These are phyloP conservation scores for Fusarium globosum DNA, from an alignment of 2,329 filamentous ascomycete genomes.

Conservation along the genomic window DNA sequence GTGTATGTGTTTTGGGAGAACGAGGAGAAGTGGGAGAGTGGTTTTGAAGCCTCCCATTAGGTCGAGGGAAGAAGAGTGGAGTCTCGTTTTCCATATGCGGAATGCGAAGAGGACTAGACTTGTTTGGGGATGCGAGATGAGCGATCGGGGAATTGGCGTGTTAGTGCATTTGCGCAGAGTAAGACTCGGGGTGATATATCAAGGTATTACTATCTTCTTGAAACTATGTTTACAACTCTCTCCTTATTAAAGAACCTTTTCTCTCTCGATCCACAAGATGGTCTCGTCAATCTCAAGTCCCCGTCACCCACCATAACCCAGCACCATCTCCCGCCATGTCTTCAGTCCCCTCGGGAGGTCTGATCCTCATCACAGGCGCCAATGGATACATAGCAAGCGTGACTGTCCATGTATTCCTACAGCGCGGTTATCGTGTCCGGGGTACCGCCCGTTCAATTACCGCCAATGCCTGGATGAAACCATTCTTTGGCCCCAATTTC, in stretches of 20 bases:
- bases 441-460: not conserved
- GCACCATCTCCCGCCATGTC: not conserved
- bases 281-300: accelerated
- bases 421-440: not conserved
- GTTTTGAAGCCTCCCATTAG: not conserved
- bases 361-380: not conserved
- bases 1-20: not conserved
- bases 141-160: not conserved
- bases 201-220: not conserved
- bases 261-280: not conserved
- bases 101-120: not conserved
- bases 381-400: not conserved
- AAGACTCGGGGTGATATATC: not conserved
- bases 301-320: not conserved
- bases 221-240: not conserved
- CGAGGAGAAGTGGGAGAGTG: not conserved
- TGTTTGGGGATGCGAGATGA: not conserved
- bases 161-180: not conserved
- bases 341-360: accelerated
- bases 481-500: not conserved
- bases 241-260: not conserved
- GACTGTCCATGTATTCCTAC: not conserved
- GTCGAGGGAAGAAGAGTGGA: not conserved
- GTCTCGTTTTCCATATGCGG: not conserved
- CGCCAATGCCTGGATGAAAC: not conserved